phyloP scores from a whole-genome alignment of 2,329 filamentous ascomycete genomes.

The Cyphellophora europaea region DNA sequence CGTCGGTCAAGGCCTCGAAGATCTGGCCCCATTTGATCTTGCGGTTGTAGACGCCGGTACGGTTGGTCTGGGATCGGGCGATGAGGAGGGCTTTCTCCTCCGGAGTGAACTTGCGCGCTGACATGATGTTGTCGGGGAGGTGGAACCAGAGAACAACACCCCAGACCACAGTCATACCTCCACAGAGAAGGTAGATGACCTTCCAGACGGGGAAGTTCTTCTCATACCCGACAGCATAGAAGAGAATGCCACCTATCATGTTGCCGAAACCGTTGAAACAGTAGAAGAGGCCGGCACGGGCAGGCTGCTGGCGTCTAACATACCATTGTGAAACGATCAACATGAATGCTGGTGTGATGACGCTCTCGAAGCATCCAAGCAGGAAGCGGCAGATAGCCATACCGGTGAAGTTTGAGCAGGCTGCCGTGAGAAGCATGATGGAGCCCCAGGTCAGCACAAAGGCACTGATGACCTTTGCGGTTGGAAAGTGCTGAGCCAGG shows the following conservation, averaged over 20 bases:
- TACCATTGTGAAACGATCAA: conserved; percentile 44
- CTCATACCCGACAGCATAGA: conserved; percentile 33
- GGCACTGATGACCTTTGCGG: conserved; percentile 9
- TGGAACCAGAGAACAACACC: conserved; percentile 22
- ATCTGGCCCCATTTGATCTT: conserved; percentile 12
- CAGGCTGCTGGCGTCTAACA: conserved; percentile 35
- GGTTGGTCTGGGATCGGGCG: conserved; percentile 35
- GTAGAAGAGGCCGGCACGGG: conserved; percentile 37
- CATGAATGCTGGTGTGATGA: conserved; percentile 41
- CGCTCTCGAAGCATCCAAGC: conserved; percentile 38
- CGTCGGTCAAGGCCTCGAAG: conserved; percentile 14
- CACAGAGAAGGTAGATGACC: conserved; percentile 16
- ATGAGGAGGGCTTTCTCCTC: conserved; percentile 18
- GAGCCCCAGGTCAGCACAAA: conserved; percentile 28
- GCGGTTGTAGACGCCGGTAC: conserved; percentile 37
- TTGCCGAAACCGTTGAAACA: conserved; percentile 31
- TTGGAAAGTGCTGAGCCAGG: conserved; percentile 21
- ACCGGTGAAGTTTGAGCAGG: conserved; percentile 31
- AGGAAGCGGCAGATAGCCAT: conserved; percentile 36
- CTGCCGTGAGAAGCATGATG: conserved; percentile 41
- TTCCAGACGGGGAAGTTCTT: conserved; percentile 34
- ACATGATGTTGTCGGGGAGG: conserved; percentile 37
- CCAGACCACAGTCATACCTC: conserved; percentile 8
- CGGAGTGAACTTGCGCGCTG: conserved; percentile 9
- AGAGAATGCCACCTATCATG: conserved; percentile 26